Conservation (phyloP, 257 asterid species). For the Capsicum chinense region DNA sequence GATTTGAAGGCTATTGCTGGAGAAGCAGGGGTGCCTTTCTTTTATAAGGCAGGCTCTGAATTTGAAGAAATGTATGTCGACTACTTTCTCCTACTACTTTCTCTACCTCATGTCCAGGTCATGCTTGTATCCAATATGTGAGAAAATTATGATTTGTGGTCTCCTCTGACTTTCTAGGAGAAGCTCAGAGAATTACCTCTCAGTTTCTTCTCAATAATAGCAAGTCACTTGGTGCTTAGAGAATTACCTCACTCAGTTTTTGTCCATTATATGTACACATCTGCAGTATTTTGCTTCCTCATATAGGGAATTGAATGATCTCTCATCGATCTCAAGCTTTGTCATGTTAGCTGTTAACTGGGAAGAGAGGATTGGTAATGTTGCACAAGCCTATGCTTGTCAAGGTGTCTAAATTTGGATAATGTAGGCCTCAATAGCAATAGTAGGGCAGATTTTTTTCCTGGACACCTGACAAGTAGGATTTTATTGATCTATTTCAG, state of each 20-base stretch:
- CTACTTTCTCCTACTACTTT: conserved; percentile 23
- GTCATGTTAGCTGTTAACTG: conserved; percentile 4
- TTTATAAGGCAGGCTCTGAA: conserved; percentile 95
- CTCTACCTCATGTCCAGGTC: not conserved
- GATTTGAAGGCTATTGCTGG: conserved; percentile 93
- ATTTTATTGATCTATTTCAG: conserved; percentile 7
- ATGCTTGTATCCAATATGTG: conserved; percentile 16
- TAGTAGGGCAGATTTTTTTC: not conserved
- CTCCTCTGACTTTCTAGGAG: conserved; percentile 24
- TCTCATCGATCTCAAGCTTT: conserved; percentile 16
- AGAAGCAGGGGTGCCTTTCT: conserved; percentile 99
- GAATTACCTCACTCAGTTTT: not conserved
- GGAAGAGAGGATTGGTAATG: conserved; percentile 1
- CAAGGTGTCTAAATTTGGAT: not conserved
- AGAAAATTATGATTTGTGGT: not conserved
- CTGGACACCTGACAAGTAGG: conserved; percentile 18
- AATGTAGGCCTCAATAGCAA: not conserved
- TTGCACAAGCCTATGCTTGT: not conserved
- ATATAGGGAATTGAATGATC: conserved; percentile 6
- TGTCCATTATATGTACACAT: not conserved
- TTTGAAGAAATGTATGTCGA: conserved; percentile 90
- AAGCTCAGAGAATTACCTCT: not conserved
- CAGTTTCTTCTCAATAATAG: conserved; percentile 8
- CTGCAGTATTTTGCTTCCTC: conserved; percentile 13
- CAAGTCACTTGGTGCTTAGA: not conserved